Base-by-base conservation (phyloP, 2,329 filamentous ascomycete genomes). In the Cladophialophora chaetospira region DNA sequence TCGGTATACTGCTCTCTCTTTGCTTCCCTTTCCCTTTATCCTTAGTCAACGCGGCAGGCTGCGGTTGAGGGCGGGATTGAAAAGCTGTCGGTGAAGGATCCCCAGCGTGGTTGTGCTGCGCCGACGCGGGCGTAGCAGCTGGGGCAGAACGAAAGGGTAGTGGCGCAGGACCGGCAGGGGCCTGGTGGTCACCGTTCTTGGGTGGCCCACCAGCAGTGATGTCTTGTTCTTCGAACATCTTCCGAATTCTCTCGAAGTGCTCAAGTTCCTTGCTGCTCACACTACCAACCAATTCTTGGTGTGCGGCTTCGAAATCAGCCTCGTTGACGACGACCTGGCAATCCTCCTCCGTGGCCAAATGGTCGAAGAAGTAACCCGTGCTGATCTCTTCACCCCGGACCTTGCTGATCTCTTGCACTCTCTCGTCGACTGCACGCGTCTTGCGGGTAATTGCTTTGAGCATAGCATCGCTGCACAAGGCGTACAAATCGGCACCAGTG, bases 391-490 rank as follows among this genome's bases (percentile, higher is more conserved):
- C 77, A 50, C 70, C 67, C 61, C 65, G 55, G 45, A 52, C 47
- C 60, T 61, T 48, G 58, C 57, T 75, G 45, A 96, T 78, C 3
- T 80, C 78, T 19, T 82, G 82, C 64, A 99, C 88, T 72, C 94
- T 94, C 48, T 83, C 79, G 70, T 99, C 94, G 2, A 97, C 92
- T 1, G 84, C 80, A 1, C 85, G 82, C 2, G 94, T 91, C 70
- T 95, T 90, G 4, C 94, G 86, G 2, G 94, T 99, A 57, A 99
- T 93, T 17, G 94, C 94, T 73, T 99, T 97, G 65, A 99, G 87
- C 94, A 99, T 99, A 49, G 94, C 91, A 72, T 99, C 94, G 40
- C 91, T 96, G 77, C 93, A 97, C 17, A 99, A 82, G 0, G 94
- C 94, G 73, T 99, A 99, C 69, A 99, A 87, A 75, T 99, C 94